A percentile compares a stretch with the other conserved stretches of the same genome.
Evolutionary conservation across 2,329 filamentous ascomycete species (phyloP).

Genomic region (Epichloe sp.): DNA sequence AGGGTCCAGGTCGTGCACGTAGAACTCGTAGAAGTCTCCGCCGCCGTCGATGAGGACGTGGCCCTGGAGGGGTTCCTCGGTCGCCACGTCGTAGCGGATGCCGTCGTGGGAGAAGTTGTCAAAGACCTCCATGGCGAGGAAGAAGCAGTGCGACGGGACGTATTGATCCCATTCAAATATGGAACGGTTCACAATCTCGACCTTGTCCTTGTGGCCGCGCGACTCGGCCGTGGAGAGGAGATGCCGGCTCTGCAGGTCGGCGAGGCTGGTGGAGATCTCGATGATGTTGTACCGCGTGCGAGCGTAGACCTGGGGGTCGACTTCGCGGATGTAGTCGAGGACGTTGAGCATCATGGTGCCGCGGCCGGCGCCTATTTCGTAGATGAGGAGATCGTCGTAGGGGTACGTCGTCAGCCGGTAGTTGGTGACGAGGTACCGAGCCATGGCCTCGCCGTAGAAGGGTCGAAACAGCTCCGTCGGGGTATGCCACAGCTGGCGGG

Average conservation of each 20-base stretch:
- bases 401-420: slow-evolving; percentile 91
- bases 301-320: slow-evolving; percentile 83
- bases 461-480: slow-evolving; percentile 94
- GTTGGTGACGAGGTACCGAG: slow-evolving; percentile 89
- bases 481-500: slow-evolving; percentile 93
- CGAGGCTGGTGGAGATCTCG: slow-evolving; percentile 78
- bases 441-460: slow-evolving; percentile 93
- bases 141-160: slow-evolving; percentile 90
- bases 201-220: slow-evolving; percentile 67
- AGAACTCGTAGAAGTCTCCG: slow-evolving; percentile 94
- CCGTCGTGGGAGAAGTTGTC: slow-evolving; percentile 97
- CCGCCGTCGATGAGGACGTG: slow-evolving; percentile 72
- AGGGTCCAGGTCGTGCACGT: slow-evolving; percentile 67
- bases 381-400: slow-evolving; percentile 93
- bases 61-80: slow-evolving; percentile 74
- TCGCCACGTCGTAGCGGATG: slow-evolving; percentile 76
- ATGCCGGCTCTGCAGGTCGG: slow-evolving; percentile 61
- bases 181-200: slow-evolving; percentile 88
- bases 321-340: slow-evolving; percentile 83
- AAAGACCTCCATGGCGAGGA: slow-evolving; percentile 94
- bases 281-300: slow-evolving; percentile 92
- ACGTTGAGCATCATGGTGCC: slow-evolving; percentile 98
- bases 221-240: slow-evolving; percentile 52
- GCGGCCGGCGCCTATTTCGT: slow-evolving; percentile 96
- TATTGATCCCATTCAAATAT: slow-evolving; percentile 88